A percentile compares a stretch with the other conserved stretches of the same genome.
Evolutionary conservation across 441 rosid species (phyloP).

Genomic region (Lepidium campestre): DNA sequence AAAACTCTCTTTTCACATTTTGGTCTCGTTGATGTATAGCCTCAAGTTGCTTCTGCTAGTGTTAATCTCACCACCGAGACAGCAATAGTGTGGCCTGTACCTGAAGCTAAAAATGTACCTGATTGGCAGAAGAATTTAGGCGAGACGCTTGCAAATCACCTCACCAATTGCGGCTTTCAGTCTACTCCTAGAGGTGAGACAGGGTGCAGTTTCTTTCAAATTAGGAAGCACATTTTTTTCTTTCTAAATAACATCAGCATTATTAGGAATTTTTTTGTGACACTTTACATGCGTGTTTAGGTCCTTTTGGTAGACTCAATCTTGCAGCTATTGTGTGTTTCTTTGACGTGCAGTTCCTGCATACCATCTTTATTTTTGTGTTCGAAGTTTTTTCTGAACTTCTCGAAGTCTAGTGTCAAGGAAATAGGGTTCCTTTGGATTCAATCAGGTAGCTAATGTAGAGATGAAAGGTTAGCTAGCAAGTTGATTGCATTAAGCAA

Average conservation of each 20-base stretch:
- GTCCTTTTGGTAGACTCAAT: background rate
- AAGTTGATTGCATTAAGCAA: background rate
- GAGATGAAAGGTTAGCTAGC: constrained; percentile 3
- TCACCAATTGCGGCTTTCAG: constrained; percentile 74
- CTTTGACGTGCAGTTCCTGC: background rate
- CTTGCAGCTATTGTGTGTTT: constrained; percentile 6
- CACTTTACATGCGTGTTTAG: background rate
- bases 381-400: background rate
- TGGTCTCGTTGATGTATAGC: constrained; percentile 37
- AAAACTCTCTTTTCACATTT: background rate
- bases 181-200: constrained; percentile 72
- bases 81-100: constrained; percentile 84
- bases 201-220: background rate
- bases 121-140: constrained; percentile 83
- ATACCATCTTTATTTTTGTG: background rate
- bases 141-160: constrained; percentile 83
- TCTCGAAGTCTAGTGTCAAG: background rate
- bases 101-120: constrained; percentile 62
- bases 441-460: constrained; percentile 5
- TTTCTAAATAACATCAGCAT: background rate
- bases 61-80: constrained; percentile 93
- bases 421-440: background rate
- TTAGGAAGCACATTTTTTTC: background rate
- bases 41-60: constrained; percentile 82
- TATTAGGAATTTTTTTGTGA: background rate